These are phyloP conservation scores for Pichia sp. DNA, from an alignment of 1,139 yeast genomes.

Conservation along the genomic window DNA sequence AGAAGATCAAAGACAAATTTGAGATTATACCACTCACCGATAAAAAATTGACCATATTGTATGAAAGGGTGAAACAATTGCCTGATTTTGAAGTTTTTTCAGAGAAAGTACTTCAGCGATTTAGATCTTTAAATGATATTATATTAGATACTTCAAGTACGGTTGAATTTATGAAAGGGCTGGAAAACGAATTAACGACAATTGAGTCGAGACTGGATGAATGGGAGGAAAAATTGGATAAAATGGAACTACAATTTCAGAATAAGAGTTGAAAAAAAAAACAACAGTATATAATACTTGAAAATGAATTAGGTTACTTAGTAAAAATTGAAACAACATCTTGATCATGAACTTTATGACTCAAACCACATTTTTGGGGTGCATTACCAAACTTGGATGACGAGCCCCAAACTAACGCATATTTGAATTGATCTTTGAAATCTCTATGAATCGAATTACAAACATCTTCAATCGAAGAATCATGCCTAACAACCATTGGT, in stretches of 20 bases:
- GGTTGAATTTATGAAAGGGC: constrained; percentile 12
- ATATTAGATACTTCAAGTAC: constrained; percentile 11
- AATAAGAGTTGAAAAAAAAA: background rate
- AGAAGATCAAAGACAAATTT: constrained; percentile 12
- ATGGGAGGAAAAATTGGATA: constrained; percentile 21
- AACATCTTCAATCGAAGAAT: constrained; percentile 74
- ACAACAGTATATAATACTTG: background rate
- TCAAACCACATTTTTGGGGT: constrained; percentile 92
- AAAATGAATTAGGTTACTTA: constrained; percentile 36
- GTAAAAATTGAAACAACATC: constrained; percentile 91
- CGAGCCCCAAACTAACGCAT: constrained; percentile 95
- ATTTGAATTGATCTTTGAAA: constrained; percentile 84
- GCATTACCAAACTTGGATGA: constrained; percentile 75
- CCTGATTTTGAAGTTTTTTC: constrained; percentile 18
- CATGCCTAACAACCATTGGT: constrained; percentile 82
- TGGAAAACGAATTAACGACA: constrained; percentile 15
- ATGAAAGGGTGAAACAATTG: constrained; percentile 15
- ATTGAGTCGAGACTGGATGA: constrained; percentile 15
- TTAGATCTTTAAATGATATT: constrained; percentile 19
- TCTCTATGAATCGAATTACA: constrained; percentile 93
- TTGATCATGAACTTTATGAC: constrained; percentile 79
- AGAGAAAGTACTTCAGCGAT: constrained; percentile 14
- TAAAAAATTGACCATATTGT: constrained; percentile 17
- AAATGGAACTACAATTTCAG: constrained; percentile 13
- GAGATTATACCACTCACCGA: constrained; percentile 17